Conservation (phyloP, 2,329 filamentous ascomycete genomes). For the Graphiopsis chlorocephala region DNA sequence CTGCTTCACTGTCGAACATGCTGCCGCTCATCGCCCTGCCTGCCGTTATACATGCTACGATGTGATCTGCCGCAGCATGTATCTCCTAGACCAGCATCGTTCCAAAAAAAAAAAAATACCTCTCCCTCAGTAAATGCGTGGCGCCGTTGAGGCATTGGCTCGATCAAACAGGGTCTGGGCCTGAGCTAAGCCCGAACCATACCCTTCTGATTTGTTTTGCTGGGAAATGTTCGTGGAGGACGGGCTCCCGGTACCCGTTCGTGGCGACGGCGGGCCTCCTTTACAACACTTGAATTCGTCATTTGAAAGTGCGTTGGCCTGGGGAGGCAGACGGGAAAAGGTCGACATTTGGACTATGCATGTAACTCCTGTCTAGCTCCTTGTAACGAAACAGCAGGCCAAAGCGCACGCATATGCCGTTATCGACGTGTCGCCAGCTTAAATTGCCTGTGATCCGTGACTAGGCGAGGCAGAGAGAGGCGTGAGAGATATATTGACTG, state of each 20-base stretch:
- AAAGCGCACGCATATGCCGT: slow-evolving; percentile 5
- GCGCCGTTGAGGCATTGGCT: slow-evolving; percentile 15
- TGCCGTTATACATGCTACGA: background rate
- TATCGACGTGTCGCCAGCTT: background rate
- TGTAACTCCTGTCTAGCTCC: background rate
- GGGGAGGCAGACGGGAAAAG: background rate
- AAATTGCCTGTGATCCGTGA: slow-evolving; percentile 8
- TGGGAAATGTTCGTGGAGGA: background rate
- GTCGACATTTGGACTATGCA: slow-evolving; percentile 6
- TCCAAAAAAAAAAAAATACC: background rate
- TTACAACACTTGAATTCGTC: background rate
- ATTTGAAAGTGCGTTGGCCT: background rate
- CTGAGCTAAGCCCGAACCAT: background rate
- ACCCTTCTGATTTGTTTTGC: background rate
- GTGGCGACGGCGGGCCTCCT: background rate
- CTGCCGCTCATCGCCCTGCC: background rate
- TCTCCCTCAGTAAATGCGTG: background rate
- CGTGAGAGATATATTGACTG: background rate
- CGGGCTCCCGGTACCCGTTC: background rate
- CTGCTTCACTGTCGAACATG: background rate
- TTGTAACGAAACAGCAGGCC: slow-evolving; percentile 2
- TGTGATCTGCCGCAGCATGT: background rate
- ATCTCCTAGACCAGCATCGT: background rate
- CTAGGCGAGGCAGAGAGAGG: background rate
- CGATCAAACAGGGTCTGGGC: slow-evolving; percentile 11